Base-by-base conservation (phyloP, 2,329 filamentous ascomycete species). In the Fusarium sp. region DNA sequence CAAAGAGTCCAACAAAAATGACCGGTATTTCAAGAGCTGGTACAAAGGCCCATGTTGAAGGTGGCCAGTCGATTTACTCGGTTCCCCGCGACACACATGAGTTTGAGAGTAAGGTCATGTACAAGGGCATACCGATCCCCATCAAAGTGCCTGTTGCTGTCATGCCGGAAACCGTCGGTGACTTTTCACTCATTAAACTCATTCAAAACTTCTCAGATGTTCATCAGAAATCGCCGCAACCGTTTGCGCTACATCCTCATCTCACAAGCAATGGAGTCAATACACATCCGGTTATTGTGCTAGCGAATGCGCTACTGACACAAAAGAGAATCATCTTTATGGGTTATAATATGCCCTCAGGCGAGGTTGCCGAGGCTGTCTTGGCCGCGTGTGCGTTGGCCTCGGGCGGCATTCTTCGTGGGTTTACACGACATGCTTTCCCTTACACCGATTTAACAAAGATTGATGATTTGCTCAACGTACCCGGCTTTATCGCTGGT, bases 401-500 rank as follows among this genome's bases (percentile, higher is more conserved):
- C 16, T 98, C 94, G 14, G 96, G 96, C 21, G 95, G 96, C 8
- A 84, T 97, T n/a, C 84, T 99, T 37, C 88, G 94, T 60, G 96
- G 96, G 28, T 99, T 99, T 80, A 97, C 95, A 11, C 89, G 96
- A 19, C 93, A 98, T 81, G 96, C 96, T 1, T 99, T 99, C 77
- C 96, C 96, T 4, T 99, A 99, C 77, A 99, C 96, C 2, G 96
- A 99, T 81, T 85, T 99, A 44, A 98, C 94, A 69, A 99, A 99
- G 81, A 94, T 99, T 63, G 96, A 99, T 72, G 96, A 98, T 77
- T 86, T 99, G 13, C 86, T 99, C 49, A 95, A 97, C 75, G 96
- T 99, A 0, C 95, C 96, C 9, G 96, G 96, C 4, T 99, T 99
- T 80, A 97, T 99, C 74, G 96, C 96, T 4, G 96, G 96, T 60